Evolutionary conservation across 179 eudicot species (phyloP).

Genomic region (Sideroxylon spinosum): DNA sequence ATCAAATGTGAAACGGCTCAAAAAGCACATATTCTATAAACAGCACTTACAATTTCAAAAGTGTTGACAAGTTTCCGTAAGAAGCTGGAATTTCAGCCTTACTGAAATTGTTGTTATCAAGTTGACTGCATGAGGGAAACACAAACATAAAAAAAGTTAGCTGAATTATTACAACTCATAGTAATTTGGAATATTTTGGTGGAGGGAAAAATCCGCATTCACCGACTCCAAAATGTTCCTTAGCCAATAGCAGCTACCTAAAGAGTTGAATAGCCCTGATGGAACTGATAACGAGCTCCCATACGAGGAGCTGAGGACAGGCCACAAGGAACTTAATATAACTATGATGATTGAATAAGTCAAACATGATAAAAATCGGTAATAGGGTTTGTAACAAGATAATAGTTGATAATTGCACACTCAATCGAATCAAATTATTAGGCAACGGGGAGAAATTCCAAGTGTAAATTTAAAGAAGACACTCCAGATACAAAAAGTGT

Average conservation of each 20-base stretch:
- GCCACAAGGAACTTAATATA: neutral
- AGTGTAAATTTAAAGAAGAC: neutral
- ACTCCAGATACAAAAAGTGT: neutral
- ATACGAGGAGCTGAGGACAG: neutral
- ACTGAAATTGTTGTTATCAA: conserved; percentile 41
- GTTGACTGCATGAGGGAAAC: conserved; percentile 30
- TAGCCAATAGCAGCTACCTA: neutral
- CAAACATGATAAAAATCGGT: neutral
- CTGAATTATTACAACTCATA: neutral
- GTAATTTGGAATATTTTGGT: neutral
- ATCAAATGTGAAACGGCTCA: neutral
- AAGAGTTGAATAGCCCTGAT: neutral
- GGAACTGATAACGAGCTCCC: conserved; percentile 4
- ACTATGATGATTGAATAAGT: neutral
- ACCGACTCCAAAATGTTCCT: no score
- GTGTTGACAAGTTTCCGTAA: conserved; percentile 25
- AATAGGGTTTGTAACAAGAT: no score
- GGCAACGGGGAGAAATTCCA: neutral
- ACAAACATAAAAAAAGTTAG: neutral
- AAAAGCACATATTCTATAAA: neutral
- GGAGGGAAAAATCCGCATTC: neutral
- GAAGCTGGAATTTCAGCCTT: conserved; percentile 34
- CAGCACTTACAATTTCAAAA: conserved; percentile 38
- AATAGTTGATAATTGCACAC: no score
- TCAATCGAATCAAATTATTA: neutral